A percentile compares a stretch with the other conserved stretches of the same genome.
phyloP scores from a whole-genome alignment of 805 yeast species.

The Metschnikowia gelsemii region DNA sequence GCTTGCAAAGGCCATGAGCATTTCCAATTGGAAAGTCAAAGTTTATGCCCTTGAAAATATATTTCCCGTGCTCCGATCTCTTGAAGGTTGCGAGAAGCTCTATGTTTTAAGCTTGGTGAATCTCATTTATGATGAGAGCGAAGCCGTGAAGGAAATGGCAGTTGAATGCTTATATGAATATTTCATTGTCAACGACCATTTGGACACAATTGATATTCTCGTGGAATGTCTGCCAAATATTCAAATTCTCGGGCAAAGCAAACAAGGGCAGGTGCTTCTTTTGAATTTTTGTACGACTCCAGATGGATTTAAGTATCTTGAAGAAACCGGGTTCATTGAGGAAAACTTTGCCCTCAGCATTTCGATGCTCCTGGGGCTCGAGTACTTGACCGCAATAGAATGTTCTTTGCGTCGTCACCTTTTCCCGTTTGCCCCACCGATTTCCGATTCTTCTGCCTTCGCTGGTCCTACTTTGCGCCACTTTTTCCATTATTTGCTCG shows the following conservation, averaged over 20 bases:
- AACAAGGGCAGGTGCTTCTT: conserved; percentile 47
- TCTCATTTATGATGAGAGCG: conserved; percentile 62
- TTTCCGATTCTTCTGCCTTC: not conserved
- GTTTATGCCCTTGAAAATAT: conserved; percentile 56
- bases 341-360: conserved; percentile 11
- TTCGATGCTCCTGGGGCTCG: conserved; percentile 11
- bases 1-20: conserved; percentile 60
- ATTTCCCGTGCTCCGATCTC: conserved; percentile 38
- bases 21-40: conserved; percentile 53
- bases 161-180: conserved; percentile 24
- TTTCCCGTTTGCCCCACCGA: conserved; percentile 26
- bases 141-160: conserved; percentile 22
- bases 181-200: conserved; percentile 22
- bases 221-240: conserved; percentile 57
- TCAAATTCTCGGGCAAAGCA: conserved; percentile 27
- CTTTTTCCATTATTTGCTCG: conserved; percentile 76
- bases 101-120: conserved; percentile 56
- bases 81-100: conserved; percentile 43
- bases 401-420: conserved; percentile 12
- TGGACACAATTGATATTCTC: conserved; percentile 48
- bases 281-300: conserved; percentile 64
- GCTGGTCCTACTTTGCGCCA: conserved; percentile 36
- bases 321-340: conserved; percentile 41
- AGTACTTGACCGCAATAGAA: conserved; percentile 17
- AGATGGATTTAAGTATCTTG: conserved; percentile 65